Conservation (phyloP, 1,284 basidiomycete species). For the Moesziomyces globuligerus region DNA sequence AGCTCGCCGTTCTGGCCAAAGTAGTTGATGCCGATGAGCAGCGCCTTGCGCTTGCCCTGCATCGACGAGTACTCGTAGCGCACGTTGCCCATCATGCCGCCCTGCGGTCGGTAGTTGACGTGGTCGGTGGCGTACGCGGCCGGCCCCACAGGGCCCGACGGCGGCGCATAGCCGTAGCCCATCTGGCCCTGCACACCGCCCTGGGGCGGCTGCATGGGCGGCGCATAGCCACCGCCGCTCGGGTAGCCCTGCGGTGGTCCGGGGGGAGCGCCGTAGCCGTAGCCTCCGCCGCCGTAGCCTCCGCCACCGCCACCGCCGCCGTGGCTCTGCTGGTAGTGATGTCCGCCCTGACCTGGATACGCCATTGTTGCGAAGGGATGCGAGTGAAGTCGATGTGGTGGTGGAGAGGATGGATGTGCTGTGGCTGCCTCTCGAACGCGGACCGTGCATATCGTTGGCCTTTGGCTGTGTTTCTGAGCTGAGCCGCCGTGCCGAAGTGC, state of each 20-base stretch:
- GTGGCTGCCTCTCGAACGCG: slow-evolving; percentile 1
- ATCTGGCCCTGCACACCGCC: slow-evolving; percentile 41
- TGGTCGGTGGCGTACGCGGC: slow-evolving; percentile 53
- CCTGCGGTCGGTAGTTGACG: slow-evolving; percentile 59
- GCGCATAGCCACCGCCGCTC: slow-evolving; percentile 27
- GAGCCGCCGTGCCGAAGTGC: neutral
- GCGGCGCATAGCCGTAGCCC: slow-evolving; percentile 42
- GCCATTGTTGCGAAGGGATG: slow-evolving; percentile 32
- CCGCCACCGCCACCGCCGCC: slow-evolving; percentile 43
- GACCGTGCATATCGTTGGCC: slow-evolving; percentile 8
- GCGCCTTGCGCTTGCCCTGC: slow-evolving; percentile 65
- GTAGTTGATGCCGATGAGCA: slow-evolving; percentile 67
- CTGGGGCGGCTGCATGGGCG: slow-evolving; percentile 31
- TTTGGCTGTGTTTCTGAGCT: neutral
- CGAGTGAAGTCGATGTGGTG: neutral
- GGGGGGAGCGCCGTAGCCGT: slow-evolving; percentile 38
- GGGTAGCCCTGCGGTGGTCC: slow-evolving; percentile 27
- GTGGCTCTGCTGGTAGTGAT: slow-evolving; percentile 51
- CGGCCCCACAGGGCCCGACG: slow-evolving; percentile 49
- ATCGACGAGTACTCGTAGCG: slow-evolving; percentile 64
- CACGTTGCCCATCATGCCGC: slow-evolving; percentile 58
- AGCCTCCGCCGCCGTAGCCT: slow-evolving; percentile 38
- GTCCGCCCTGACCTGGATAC: slow-evolving; percentile 57
- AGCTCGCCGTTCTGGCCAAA: slow-evolving; percentile 57
- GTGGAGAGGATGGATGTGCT: neutral